These are phyloP conservation scores for Cicer cuneatum DNA, from an alignment of 306 rosid species.

Conservation along the genomic window DNA sequence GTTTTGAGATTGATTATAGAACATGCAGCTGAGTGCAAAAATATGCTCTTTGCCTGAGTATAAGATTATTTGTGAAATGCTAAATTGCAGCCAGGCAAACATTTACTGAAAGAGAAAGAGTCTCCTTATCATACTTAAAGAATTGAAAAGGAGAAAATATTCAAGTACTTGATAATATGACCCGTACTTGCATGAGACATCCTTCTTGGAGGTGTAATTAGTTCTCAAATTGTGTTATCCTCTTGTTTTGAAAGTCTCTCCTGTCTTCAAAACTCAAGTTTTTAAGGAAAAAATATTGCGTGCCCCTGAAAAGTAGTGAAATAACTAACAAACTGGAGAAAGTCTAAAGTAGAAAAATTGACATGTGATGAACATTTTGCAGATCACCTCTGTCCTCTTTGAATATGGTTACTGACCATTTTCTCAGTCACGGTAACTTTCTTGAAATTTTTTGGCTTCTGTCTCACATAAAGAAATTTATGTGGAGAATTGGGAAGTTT, in stretches of 20 bases:
- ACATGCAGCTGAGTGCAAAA: constrained; percentile 19
- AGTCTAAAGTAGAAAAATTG: constrained; percentile 14
- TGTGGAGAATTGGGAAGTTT: constrained; percentile 5
- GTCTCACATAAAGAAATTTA: neutral
- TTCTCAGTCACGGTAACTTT: constrained; percentile 11
- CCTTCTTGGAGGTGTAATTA: constrained; percentile 40
- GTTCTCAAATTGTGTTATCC: constrained; percentile 1
- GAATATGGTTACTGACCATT: constrained; percentile 28
- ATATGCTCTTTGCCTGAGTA: constrained; percentile 18
- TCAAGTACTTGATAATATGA: constrained; percentile 13
- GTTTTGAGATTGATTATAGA: constrained; percentile 35
- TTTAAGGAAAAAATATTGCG: constrained; percentile 2
- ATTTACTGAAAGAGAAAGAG: neutral
- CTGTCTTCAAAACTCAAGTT: neutral
- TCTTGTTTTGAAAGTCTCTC: constrained; percentile 28
- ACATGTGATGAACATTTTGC: constrained; percentile 3
- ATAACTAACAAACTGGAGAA: constrained; percentile 23
- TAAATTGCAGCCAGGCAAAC: neutral
- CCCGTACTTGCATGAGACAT: constrained; percentile 21
- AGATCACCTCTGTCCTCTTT: constrained; percentile 13
- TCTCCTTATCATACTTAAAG: constrained; percentile 6
- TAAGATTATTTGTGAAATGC: constrained; percentile 4
- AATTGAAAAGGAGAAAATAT: constrained; percentile 18
- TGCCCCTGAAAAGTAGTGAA: constrained; percentile 32
- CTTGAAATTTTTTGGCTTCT: constrained; percentile 26